A percentile compares a stretch with the other conserved stretches of the same genome.
phyloP scores from a whole-genome alignment of 495 filamentous ascomycete species.

The Podospora bellae-mahoneyi region DNA sequence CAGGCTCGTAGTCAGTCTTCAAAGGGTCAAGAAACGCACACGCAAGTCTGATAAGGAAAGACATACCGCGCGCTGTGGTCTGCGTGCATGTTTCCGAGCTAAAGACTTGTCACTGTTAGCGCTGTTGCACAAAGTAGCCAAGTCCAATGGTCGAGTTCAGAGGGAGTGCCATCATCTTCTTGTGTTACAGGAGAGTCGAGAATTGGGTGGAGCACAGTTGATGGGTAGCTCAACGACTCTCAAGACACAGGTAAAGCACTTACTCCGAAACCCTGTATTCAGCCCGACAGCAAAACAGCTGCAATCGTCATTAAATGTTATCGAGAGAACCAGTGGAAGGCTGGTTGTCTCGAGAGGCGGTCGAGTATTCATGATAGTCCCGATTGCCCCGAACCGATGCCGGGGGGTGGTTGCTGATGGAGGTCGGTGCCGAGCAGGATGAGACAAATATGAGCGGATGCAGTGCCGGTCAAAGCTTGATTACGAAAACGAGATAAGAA shows the following conservation, averaged over 20 bases:
- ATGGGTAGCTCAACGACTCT: background rate
- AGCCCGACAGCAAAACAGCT: slow-evolving; percentile 87
- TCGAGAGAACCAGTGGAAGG: slow-evolving; percentile 73
- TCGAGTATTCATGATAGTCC: slow-evolving; percentile 77
- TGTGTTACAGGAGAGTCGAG: background rate
- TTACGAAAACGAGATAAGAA: background rate
- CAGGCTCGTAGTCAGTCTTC: background rate
- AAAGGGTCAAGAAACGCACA: slow-evolving; percentile 5
- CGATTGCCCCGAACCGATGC: background rate
- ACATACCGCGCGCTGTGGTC: slow-evolving; percentile 52
- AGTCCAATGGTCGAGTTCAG: background rate
- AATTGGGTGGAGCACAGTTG: background rate
- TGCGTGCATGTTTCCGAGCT: slow-evolving; percentile 72
- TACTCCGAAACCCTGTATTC: slow-evolving; percentile 84
- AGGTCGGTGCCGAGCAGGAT: background rate
- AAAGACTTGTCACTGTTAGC: slow-evolving; percentile 55
- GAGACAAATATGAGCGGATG: slow-evolving; percentile 4
- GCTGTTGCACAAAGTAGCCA: background rate
- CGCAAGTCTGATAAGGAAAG: background rate
- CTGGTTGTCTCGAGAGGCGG: slow-evolving; percentile 75
- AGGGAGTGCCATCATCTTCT: background rate
- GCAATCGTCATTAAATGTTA: slow-evolving; percentile 81
- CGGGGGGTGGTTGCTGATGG: background rate
- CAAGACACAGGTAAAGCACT: slow-evolving; percentile 26
- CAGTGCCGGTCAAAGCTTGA: background rate